Base-by-base conservation (phyloP, 768 basidiomycete genomes). In the Mycena leptocephala region DNA sequence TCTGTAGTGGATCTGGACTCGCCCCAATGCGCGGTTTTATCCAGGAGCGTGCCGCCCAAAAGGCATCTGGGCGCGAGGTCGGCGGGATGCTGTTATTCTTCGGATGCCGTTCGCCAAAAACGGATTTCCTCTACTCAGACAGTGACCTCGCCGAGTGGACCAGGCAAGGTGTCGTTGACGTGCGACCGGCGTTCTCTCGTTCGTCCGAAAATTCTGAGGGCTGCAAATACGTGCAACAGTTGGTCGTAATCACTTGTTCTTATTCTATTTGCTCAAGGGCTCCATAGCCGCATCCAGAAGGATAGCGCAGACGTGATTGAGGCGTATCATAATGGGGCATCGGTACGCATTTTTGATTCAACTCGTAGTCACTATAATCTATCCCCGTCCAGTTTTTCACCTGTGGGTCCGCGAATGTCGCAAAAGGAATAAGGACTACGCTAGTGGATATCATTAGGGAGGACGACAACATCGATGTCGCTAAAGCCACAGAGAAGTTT, bases 21-120 rank as follows among this genome's bases (percentile, higher is more conserved):
- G 87, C 90, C 5, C 90, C 90, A 1, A 87, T 90, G 86, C 85
- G 89, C 48, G 89, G 87, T 1, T 90, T 90, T 83, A 84, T 90
- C 51, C 89, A 90, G 79, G 90, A 90, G 75, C 85, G 90, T 8
- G 87, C 88, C 24, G 78, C 85, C 64, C 89, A 90, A 79, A 88
- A 87, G 80, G 80, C 81, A 32, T 83, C 86, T 11, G 89, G 89
- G 1, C 79, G 88, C 16, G 82, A 86, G 26, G 86, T 89, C 10
- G 87, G 86, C 6, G 80, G 82, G 73, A 83, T 84, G 61, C 69
- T 89, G 26, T 79, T 90, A 41, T 90, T 89, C 85, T 89, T 89
- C 75, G 89, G 90, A 2, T 90, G 90, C 78, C 81, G 87, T 10
- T 77, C 83, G 5, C 87, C 87, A 14, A 79, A 84, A 13, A 85